A percentile compares a stretch with the other conserved stretches of the same genome.
Evolutionary conservation across 257 asterid genomes (phyloP).

Genomic region (Capsicum rhomboideum): DNA sequence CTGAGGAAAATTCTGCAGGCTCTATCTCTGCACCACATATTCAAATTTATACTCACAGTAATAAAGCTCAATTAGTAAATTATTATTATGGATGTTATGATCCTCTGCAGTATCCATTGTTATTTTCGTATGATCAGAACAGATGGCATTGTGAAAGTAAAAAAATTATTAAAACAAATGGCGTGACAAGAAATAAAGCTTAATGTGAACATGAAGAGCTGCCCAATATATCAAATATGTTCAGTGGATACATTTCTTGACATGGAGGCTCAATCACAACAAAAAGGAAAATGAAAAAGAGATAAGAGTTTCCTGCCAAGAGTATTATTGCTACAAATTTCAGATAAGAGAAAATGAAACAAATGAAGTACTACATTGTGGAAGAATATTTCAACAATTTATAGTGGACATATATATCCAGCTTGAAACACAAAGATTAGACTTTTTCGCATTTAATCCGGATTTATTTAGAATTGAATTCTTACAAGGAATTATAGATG

Average conservation of each 20-base stretch:
- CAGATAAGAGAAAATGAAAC: background rate
- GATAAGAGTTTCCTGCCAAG: background rate
- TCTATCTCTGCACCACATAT: background rate
- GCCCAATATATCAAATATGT: background rate
- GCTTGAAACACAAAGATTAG: background rate
- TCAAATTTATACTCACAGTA: background rate
- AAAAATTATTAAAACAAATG: background rate
- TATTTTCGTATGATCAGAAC: background rate
- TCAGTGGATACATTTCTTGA: background rate
- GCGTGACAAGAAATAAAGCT: background rate
- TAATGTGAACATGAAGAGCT: background rate
- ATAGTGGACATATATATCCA: background rate
- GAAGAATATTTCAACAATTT: background rate
- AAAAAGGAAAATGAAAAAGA: background rate
- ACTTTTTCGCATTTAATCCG: background rate
- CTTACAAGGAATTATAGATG: too few species aligned
- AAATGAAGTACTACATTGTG: background rate
- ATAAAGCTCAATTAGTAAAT: background rate
- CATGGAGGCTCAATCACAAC: background rate
- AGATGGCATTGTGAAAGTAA: background rate
- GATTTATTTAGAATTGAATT: too few species aligned
- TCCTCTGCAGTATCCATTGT: background rate
- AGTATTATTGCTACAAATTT: background rate
- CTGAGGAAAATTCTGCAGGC: background rate
- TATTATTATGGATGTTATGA: background rate